These are phyloP conservation scores for Magnusiomyces magnusii DNA, from an alignment of 1,139 yeast genomes.

Conservation along the genomic window DNA sequence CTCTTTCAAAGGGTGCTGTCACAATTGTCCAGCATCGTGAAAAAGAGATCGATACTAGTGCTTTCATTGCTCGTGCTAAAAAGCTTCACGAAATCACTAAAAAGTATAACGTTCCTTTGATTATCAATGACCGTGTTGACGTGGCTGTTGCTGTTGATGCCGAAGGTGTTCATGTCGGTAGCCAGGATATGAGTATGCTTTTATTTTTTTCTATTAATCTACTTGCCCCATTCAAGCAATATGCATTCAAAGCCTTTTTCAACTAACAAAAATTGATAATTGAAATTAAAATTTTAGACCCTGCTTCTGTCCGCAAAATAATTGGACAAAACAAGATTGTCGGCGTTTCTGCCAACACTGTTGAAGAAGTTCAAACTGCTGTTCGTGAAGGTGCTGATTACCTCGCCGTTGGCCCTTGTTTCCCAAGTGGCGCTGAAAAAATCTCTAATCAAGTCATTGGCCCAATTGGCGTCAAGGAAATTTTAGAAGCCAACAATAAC, in stretches of 20 bases:
- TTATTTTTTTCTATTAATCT: background rate
- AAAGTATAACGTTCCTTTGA: conserved; percentile 57
- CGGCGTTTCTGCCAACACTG: conserved; percentile 67
- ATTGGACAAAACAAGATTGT: conserved; percentile 69
- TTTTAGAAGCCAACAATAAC: conserved; percentile 38
- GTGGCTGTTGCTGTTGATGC: conserved; percentile 87
- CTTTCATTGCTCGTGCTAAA: conserved; percentile 55
- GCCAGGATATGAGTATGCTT: conserved; percentile 60
- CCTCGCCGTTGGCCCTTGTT: conserved; percentile 82
- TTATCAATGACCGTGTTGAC: conserved; percentile 83
- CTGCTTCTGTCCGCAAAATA: conserved; percentile 48
- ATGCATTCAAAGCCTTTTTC: too few species aligned
- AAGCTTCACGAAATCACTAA: conserved; percentile 56
- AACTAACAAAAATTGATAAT: too few species aligned
- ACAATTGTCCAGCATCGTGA: conserved; percentile 82
- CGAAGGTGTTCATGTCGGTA: conserved; percentile 93
- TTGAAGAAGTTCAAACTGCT: conserved; percentile 49
- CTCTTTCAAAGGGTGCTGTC: conserved; percentile 58
- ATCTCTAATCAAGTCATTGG: conserved; percentile 51
- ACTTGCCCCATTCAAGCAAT: too few species aligned
- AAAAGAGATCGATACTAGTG: conserved; percentile 60
- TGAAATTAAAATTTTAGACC: too few species aligned
- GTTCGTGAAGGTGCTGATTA: conserved; percentile 54
- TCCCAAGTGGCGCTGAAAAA: conserved; percentile 65
- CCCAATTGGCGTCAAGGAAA: conserved; percentile 52